A percentile compares a stretch with the other conserved stretches of the same genome.
phyloP scores from a whole-genome alignment of 139 green algal genomes.

The Chlorella sorokiniana region DNA sequence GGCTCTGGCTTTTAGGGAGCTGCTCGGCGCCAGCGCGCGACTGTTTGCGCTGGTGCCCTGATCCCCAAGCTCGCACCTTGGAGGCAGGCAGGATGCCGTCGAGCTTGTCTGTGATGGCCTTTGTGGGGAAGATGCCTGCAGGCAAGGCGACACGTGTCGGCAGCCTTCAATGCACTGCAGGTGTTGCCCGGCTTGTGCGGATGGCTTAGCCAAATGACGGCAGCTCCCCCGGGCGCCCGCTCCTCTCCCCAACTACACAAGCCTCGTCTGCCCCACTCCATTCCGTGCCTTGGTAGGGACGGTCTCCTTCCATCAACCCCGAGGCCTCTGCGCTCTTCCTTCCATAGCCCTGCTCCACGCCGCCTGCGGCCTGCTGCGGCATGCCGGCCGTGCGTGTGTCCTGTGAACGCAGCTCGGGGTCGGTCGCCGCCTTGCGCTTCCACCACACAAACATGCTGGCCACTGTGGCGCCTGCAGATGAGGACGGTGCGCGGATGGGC shows the following conservation, averaged over 20 bases:
- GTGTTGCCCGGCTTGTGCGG: not conserved
- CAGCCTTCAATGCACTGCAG: not conserved
- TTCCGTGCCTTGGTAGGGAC: not conserved
- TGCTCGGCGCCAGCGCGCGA: too few species aligned
- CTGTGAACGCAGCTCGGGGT: slow-evolving; percentile 3
- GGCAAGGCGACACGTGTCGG: not conserved
- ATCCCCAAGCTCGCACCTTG: not conserved
- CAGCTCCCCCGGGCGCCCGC: too few species aligned
- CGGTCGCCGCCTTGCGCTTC: slow-evolving; percentile 3
- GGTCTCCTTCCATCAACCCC: slow-evolving; percentile 12
- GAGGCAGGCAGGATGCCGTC: slow-evolving; percentile 26
- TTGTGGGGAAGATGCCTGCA: slow-evolving; percentile 17
- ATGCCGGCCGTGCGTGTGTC: not conserved
- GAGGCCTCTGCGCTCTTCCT: not conserved
- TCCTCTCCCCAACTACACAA: too few species aligned
- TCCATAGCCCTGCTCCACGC: slow-evolving; percentile 20
- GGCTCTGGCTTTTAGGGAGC: not conserved
- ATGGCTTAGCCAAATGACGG: too few species aligned
- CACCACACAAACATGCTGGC: slow-evolving; percentile 19
- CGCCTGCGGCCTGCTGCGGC: not conserved
- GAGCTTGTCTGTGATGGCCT: not conserved
- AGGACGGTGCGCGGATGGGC: not conserved
- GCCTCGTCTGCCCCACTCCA: not conserved
- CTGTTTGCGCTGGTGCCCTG: too few species aligned
- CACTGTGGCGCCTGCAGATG: not conserved